These are phyloP conservation scores for Diplodia corticola DNA, from an alignment of 2,329 filamentous ascomycete species.

Conservation along the genomic window DNA sequence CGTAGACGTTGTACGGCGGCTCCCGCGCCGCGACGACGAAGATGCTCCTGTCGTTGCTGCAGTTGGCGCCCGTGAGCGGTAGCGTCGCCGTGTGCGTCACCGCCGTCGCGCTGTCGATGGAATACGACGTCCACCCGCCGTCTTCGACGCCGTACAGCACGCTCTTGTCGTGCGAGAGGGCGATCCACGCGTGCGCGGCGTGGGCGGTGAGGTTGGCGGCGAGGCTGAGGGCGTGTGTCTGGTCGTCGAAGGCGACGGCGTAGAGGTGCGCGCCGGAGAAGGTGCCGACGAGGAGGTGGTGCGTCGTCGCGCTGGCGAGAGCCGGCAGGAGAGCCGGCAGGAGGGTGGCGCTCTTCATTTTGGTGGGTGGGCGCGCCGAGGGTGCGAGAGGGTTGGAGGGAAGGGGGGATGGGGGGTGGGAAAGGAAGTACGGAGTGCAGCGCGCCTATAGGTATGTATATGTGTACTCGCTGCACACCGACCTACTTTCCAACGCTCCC, in stretches of 20 bases:
- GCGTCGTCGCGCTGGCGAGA: constrained; percentile 4
- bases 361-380: background rate
- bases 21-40: background rate
- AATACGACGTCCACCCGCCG: constrained; percentile 16
- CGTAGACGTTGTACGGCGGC: constrained; percentile 18
- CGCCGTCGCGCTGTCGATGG: constrained; percentile 5
- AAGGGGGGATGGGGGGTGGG: background rate
- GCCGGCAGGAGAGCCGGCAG: background rate
- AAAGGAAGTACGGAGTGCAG: background rate
- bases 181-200: constrained; percentile 20
- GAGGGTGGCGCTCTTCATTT: background rate
- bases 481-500: background rate
- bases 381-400: background rate
- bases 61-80: background rate
- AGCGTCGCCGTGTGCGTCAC: background rate
- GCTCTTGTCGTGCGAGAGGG: constrained; percentile 20
- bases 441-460: constrained; percentile 5
- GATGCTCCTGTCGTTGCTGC: constrained; percentile 9
- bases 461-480: background rate
- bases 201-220: constrained; percentile 21
- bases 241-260: constrained; percentile 22
- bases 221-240: constrained; percentile 5
- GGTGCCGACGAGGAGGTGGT: constrained; percentile 24
- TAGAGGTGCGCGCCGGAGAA: constrained; percentile 15
- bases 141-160: constrained; percentile 20